Conservation (phyloP, 768 basidiomycete species). For the Lactarius akahatsu region DNA sequence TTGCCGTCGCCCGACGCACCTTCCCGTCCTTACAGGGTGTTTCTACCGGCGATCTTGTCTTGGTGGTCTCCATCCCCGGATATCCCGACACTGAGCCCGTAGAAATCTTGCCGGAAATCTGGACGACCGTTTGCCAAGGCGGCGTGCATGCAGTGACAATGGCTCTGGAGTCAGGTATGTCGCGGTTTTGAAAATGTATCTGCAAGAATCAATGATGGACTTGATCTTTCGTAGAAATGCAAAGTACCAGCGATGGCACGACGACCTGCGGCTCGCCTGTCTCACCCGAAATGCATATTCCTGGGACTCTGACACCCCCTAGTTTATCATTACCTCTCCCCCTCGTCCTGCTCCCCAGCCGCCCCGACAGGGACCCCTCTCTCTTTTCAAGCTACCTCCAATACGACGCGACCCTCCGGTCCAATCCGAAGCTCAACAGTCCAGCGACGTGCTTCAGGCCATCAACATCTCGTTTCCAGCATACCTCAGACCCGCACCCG, state of each 20-base stretch:
- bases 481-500: not conserved
- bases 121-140: not conserved
- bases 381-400: not conserved
- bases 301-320: not conserved
- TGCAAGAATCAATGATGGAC: not conserved
- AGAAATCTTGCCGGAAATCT: conserved; percentile 2
- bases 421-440: not conserved
- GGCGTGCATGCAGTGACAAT: conserved; percentile 1
- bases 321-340: not conserved
- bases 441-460: not conserved
- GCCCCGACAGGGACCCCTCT: not conserved
- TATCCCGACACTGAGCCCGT: not conserved
- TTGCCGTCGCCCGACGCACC: conserved; percentile 4
- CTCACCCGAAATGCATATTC: not conserved
- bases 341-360: not conserved
- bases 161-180: conserved; percentile 9
- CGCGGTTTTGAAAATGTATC: not conserved
- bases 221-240: conserved; percentile 3
- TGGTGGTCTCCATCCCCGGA: conserved; percentile 4
- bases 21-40: conserved; percentile 3
- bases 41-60: not conserved
- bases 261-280: not conserved
- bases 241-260: not conserved
- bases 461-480: not conserved
- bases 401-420: not conserved